A percentile compares a stretch with the other conserved stretches of the same genome.
phyloP scores from a whole-genome alignment of 2,329 filamentous ascomycete species.

The Claviceps sp. region DNA sequence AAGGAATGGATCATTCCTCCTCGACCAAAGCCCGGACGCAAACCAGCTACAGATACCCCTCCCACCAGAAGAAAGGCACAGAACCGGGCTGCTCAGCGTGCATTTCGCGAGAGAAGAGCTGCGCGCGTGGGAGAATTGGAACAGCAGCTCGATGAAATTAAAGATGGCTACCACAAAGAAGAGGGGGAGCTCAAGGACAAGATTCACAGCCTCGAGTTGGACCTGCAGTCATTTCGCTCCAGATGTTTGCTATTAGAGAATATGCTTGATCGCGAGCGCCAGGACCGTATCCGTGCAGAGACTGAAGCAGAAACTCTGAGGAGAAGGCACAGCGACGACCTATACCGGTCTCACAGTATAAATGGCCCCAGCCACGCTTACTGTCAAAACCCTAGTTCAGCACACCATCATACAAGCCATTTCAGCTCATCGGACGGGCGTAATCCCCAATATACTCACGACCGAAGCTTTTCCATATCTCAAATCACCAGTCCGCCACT shows the following conservation, averaged over 20 bases:
- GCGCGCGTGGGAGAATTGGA: constrained; percentile 69
- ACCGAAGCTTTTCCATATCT: constrained; percentile 38
- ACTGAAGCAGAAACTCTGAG: constrained; percentile 24
- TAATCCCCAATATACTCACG: constrained; percentile 13
- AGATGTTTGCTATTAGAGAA: constrained; percentile 50
- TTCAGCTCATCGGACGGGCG: constrained; percentile 16
- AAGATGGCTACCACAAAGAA: constrained; percentile 40
- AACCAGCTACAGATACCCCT: constrained; percentile 85
- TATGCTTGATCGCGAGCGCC: constrained; percentile 45
- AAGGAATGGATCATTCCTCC: constrained; percentile 81
- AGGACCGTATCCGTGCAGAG: constrained; percentile 31
- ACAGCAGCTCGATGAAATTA: constrained; percentile 49
- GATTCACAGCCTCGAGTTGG: constrained; percentile 45
- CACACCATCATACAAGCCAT: constrained; percentile 10
- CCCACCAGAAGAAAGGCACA: constrained; percentile 89
- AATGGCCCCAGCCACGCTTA: constrained; percentile 14
- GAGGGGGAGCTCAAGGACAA: constrained; percentile 45
- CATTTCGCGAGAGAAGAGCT: constrained; percentile 76
- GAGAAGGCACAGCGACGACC: constrained; percentile 16
- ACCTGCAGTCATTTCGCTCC: constrained; percentile 51
- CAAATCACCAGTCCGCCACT: constrained; percentile 44
- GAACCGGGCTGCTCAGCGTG: constrained; percentile 82
- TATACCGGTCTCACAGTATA: constrained; percentile 16
- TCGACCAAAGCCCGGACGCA: constrained; percentile 78
- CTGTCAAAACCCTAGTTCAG: constrained; percentile 14